Conservation (phyloP, 305 asterid genomes). For the Solanum hybrid region DNA sequence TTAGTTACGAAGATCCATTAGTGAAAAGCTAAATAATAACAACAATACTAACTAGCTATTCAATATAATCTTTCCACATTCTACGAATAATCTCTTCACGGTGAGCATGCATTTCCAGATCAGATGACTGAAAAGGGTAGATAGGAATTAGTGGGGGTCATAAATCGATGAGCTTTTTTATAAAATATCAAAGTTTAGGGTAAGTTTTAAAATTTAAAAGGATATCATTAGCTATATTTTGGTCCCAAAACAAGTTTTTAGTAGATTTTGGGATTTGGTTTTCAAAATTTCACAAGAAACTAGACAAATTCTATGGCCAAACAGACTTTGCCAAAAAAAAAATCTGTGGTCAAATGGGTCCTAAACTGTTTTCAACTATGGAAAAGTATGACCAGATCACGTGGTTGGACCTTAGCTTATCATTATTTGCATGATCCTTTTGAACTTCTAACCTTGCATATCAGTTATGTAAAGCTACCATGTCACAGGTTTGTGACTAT, state of each 20-base stretch:
- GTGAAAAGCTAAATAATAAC: background rate
- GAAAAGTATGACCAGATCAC: background rate
- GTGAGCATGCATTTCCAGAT: background rate
- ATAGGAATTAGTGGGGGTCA: background rate
- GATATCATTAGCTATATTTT: background rate
- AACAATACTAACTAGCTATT: background rate
- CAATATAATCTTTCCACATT: background rate
- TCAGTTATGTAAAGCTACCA: background rate
- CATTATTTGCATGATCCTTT: background rate
- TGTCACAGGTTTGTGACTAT: background rate
- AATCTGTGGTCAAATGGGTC: background rate
- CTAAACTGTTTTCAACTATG: background rate
- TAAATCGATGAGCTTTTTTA: background rate
- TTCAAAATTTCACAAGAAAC: background rate
- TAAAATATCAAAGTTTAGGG: background rate
- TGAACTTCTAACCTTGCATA: background rate
- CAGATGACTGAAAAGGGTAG: background rate
- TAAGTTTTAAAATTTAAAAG: background rate
- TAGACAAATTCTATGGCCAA: background rate
- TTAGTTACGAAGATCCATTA: background rate
- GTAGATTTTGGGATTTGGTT: background rate
- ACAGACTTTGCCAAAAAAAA: background rate
- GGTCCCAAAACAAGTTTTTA: background rate
- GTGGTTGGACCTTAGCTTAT: background rate
- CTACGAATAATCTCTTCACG: background rate